Evolutionary conservation across 2,329 filamentous ascomycete species (phyloP).

Genomic region (Hypoxylon sp.): DNA sequence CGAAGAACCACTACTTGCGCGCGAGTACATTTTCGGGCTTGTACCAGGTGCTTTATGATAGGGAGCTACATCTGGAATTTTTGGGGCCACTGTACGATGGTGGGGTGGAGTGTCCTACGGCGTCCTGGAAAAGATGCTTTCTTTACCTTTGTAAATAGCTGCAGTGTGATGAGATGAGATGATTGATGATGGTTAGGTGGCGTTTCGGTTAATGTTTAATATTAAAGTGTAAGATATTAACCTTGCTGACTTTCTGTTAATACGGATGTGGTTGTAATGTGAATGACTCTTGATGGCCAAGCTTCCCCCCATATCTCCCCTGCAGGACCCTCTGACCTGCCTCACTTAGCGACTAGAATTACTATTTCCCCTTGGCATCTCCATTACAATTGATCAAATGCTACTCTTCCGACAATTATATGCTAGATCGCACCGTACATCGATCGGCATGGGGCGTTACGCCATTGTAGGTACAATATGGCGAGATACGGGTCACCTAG

Average conservation of each 20-base stretch:
- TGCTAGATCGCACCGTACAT: background rate
- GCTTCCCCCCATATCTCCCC: conserved; percentile 26
- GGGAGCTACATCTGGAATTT: background rate
- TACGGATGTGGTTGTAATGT: background rate
- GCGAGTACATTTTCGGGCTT: background rate
- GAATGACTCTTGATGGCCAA: background rate
- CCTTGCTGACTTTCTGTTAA: background rate
- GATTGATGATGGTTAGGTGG: background rate
- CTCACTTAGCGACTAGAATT: conserved; percentile 29
- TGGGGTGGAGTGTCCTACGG: too few relatives aligned
- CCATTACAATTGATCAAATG: background rate
- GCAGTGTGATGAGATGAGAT: background rate
- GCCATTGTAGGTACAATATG: conserved; percentile 25
- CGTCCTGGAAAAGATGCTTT: background rate
- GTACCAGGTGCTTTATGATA: background rate
- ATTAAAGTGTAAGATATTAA: background rate
- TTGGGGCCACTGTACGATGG: background rate
- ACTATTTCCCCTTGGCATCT: conserved; percentile 31
- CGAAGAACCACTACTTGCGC: background rate
- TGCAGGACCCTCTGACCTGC: conserved; percentile 22
- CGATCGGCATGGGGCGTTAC: conserved; percentile 5
- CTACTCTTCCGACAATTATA: conserved; percentile 4
- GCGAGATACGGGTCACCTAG: background rate
- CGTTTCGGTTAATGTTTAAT: background rate
- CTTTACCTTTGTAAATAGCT: background rate